These are phyloP conservation scores for Penicillium corylophilum DNA, from an alignment of 2,329 filamentous ascomycete genomes.

Conservation along the genomic window DNA sequence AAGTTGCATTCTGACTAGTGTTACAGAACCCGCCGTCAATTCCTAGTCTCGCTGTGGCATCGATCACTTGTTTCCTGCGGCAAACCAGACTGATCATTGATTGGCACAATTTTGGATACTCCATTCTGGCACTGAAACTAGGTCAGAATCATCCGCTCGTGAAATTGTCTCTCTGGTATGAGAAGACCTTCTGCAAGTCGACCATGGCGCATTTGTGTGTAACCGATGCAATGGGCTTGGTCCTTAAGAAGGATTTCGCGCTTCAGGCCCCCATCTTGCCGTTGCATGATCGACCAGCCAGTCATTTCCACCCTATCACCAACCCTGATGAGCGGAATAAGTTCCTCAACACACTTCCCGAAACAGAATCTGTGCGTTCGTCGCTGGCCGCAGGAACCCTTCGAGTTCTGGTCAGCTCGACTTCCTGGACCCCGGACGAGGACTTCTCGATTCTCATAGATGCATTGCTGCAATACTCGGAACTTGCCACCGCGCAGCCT, in stretches of 20 bases:
- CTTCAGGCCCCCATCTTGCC: slow-evolving; percentile 66
- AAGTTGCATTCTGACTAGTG: neutral
- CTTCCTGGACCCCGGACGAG: slow-evolving; percentile 96
- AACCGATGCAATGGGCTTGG: slow-evolving; percentile 79
- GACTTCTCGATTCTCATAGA: slow-evolving; percentile 87
- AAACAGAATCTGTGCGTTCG: slow-evolving; percentile 60
- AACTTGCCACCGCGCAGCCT: slow-evolving; percentile 44
- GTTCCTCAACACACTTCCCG: slow-evolving; percentile 66
- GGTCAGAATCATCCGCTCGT: slow-evolving; percentile 71
- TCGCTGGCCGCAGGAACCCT: slow-evolving; percentile 59
- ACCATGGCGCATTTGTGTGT: slow-evolving; percentile 81
- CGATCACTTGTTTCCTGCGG: slow-evolving; percentile 70
- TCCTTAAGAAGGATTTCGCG: slow-evolving; percentile 67
- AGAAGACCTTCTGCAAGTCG: slow-evolving; percentile 66
- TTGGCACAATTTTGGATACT: slow-evolving; percentile 99
- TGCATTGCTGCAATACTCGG: slow-evolving; percentile 73
- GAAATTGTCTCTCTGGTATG: slow-evolving; percentile 72
- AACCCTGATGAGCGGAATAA: slow-evolving; percentile 48
- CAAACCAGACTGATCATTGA: slow-evolving; percentile 84
- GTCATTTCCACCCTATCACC: slow-evolving; percentile 72
- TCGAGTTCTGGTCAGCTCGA: slow-evolving; percentile 82
- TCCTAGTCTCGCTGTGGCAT: slow-evolving; percentile 77
- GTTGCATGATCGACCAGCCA: slow-evolving; percentile 82
- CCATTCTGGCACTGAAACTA: slow-evolving; percentile 73
- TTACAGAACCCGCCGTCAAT: slow-evolving; percentile 88